A percentile compares a stretch with the other conserved stretches of the same genome.
Evolutionary conservation across 495 filamentous ascomycete species (phyloP).

Genomic region (Corynascus novoguineensis): DNA sequence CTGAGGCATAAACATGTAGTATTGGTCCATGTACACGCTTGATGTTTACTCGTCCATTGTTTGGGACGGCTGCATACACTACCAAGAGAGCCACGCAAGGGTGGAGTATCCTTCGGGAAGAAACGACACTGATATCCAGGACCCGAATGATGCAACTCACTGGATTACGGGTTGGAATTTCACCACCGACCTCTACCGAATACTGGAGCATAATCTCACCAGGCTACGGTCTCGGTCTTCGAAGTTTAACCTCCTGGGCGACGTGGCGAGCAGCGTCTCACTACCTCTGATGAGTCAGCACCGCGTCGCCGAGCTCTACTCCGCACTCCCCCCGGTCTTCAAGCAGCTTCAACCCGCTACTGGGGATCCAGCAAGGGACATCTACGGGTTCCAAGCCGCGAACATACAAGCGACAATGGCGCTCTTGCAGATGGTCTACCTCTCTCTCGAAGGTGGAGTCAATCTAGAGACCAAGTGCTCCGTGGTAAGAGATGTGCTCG

Average conservation of each 20-base stretch:
- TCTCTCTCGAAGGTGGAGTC: slow-evolving; percentile 36
- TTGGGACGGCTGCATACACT: slow-evolving; percentile 42
- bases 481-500: slow-evolving; percentile 44
- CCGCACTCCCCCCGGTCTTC: neutral
- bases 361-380: slow-evolving; percentile 32
- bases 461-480: slow-evolving; percentile 43
- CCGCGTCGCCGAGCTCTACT: slow-evolving; percentile 5
- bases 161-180: slow-evolving; percentile 5
- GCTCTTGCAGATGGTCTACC: slow-evolving; percentile 46
- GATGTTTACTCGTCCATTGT: slow-evolving; percentile 48
- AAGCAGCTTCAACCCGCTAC: slow-evolving; percentile 23
- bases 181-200: slow-evolving; percentile 8
- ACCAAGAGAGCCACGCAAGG: slow-evolving; percentile 6
- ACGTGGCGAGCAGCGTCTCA: neutral
- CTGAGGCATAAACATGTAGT: slow-evolving; percentile 28
- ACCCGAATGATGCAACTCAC: neutral
- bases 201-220: slow-evolving; percentile 3
- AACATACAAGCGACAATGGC: slow-evolving; percentile 49
- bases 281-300: neutral
- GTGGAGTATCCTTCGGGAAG: slow-evolving; percentile 6
- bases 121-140: neutral
- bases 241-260: slow-evolving; percentile 1
- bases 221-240: slow-evolving; percentile 5
- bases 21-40: slow-evolving; percentile 51
- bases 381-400: slow-evolving; percentile 49